Evolutionary conservation across 768 basidiomycete genomes (phyloP).

Genomic region (Suillus weaverae): DNA sequence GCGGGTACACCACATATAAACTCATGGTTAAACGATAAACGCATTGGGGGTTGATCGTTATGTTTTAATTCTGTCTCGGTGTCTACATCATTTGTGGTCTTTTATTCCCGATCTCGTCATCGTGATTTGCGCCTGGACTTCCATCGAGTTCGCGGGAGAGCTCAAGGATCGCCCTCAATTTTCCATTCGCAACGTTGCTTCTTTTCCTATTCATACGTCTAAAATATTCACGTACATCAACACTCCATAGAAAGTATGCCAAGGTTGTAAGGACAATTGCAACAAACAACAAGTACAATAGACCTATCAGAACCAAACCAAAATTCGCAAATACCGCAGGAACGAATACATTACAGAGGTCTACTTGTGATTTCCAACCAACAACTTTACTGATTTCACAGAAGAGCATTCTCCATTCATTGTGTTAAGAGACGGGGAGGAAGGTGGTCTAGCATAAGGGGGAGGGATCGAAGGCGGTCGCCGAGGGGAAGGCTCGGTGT

Average conservation of each 20-base stretch:
- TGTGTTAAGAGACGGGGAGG: constrained; percentile 17
- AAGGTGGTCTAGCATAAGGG: constrained; percentile 17
- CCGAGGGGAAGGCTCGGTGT: constrained; percentile 34
- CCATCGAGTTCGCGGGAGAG: constrained; percentile 4
- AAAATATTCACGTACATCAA: constrained; percentile 9
- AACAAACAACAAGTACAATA: constrained; percentile 1
- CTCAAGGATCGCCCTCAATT: constrained; percentile 1
- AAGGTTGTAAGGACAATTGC: constrained; percentile 3
- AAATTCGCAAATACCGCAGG: not conserved
- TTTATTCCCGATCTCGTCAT: constrained; percentile 2
- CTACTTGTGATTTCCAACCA: constrained; percentile 32
- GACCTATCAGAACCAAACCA: constrained; percentile 1
- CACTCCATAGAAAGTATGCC: constrained; percentile 3
- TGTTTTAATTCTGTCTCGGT: constrained; percentile 4
- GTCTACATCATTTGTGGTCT: not conserved
- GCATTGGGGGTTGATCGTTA: not conserved
- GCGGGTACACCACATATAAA: constrained; percentile 76
- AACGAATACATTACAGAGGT: constrained; percentile 2
- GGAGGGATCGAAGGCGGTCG: constrained; percentile 24
- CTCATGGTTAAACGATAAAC: constrained; percentile 58
- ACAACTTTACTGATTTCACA: constrained; percentile 30
- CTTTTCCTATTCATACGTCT: constrained; percentile 4
- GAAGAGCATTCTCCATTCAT: constrained; percentile 29
- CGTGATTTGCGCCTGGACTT: constrained; percentile 1
- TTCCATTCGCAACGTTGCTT: not conserved